phyloP scores from a whole-genome alignment of 768 basidiomycete genomes.

The Mrakia hoshinonis region DNA sequence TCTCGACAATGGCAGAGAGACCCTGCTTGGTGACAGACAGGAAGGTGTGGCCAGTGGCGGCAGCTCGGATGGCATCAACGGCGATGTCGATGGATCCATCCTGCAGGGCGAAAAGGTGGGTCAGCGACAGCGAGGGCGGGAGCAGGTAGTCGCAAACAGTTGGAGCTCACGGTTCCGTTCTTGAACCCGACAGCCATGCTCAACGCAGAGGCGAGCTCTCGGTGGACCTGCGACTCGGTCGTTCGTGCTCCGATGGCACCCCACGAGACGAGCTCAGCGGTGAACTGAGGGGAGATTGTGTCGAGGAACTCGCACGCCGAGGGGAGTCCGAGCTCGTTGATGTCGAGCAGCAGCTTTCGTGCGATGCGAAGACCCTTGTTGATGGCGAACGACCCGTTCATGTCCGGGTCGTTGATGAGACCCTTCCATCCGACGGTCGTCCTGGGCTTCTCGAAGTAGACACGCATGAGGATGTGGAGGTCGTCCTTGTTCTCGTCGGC shows the following conservation, averaged over 20 bases:
- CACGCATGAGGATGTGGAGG: slow-evolving; percentile 70
- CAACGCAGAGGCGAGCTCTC: slow-evolving; percentile 63
- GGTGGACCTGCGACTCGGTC: slow-evolving; percentile 83
- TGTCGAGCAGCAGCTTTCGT: slow-evolving; percentile 72
- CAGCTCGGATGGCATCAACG: slow-evolving; percentile 87
- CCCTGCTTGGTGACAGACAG: slow-evolving; percentile 96
- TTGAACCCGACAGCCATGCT: slow-evolving; percentile 98
- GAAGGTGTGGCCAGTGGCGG: slow-evolving; percentile 85
- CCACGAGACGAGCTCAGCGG: slow-evolving; percentile 87
- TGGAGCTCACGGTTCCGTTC: slow-evolving; percentile 60
- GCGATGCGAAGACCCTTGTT: slow-evolving; percentile 90
- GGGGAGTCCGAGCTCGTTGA: slow-evolving; percentile 83
- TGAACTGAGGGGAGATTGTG: slow-evolving; percentile 67
- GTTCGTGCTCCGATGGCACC: slow-evolving; percentile 89
- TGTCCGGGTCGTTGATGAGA: slow-evolving; percentile 63
- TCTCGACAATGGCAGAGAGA: slow-evolving; percentile 63
- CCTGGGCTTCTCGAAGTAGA: slow-evolving; percentile 89
- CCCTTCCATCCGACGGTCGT: slow-evolving; percentile 99
- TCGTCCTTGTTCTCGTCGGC: slow-evolving; percentile 73
- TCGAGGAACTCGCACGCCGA: slow-evolving; percentile 89
- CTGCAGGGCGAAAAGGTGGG: slow-evolving; percentile 9
- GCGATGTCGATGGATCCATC: slow-evolving; percentile 88
- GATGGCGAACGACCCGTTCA: slow-evolving; percentile 46
- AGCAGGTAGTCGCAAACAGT: not conserved
- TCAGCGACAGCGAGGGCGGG: too few species aligned